Evolutionary conservation across 2,329 filamentous ascomycete genomes (phyloP).

Genomic region (Biscogniauxia sp.): DNA sequence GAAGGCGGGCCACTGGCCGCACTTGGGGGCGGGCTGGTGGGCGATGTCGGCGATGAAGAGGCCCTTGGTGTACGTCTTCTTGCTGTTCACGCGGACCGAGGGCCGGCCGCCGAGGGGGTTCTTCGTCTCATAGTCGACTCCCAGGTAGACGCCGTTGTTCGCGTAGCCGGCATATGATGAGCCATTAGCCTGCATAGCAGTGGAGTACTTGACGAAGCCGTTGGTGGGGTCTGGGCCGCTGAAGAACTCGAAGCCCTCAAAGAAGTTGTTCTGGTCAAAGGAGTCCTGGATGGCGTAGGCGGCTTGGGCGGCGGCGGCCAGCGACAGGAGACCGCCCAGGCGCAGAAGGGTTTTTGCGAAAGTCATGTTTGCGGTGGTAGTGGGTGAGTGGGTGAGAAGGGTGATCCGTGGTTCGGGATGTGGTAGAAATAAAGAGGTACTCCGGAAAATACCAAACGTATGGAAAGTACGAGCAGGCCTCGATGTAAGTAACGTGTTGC

Average conservation of each 20-base stretch:
- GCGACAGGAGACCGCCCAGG: constrained; percentile 23
- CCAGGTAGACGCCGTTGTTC: constrained; percentile 61
- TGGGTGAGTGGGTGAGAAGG: not conserved
- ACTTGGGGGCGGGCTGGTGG: constrained; percentile 72
- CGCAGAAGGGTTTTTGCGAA: constrained; percentile 23
- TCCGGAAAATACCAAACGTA: constrained; percentile 3
- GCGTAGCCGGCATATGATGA: constrained; percentile 56
- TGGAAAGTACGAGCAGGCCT: constrained; percentile 4
- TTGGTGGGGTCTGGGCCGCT: constrained; percentile 64
- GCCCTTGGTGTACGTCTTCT: constrained; percentile 63
- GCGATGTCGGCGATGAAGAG: constrained; percentile 71
- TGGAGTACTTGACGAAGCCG: constrained; percentile 71
- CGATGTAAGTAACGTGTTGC: constrained; percentile 1
- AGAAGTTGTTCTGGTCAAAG: constrained; percentile 55
- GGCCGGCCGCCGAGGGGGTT: constrained; percentile 59
- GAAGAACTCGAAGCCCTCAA: constrained; percentile 56
- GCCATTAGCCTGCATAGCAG: constrained; percentile 55
- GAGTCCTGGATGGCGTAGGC: constrained; percentile 46
- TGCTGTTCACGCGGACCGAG: constrained; percentile 69
- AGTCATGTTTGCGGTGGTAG: constrained; percentile 15
- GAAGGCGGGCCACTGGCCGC: constrained; percentile 75
- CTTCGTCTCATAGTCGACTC: constrained; percentile 61
- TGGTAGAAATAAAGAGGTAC: constrained; percentile 8
- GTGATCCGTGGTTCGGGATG: too few species aligned
- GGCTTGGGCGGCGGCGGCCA: constrained; percentile 22